Evolutionary conservation across 371 early-diverging fungal species (phyloP), one percentile per base, ranked within the genome.

Genomic region (Mortierella sp.): DNA sequence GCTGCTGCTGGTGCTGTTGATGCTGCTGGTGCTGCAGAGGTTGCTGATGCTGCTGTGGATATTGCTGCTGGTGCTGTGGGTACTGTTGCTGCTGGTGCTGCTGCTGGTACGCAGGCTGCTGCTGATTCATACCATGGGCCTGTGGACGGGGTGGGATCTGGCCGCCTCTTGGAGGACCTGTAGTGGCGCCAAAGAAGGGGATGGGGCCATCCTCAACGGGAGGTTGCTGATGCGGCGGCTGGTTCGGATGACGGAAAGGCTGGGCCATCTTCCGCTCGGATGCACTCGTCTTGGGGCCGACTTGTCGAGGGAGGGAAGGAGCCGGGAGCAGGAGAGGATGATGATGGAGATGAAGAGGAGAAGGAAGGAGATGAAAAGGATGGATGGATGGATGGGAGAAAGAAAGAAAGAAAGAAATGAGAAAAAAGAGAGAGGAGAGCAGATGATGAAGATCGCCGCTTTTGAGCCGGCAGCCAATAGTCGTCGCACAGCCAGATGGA

Each of bases 21-120:
- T 72, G 72, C 25, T 68, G 70, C 9, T 74, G 47, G 25, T 47
- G 58, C 43, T n/a, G 62, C 19, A n/a, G n/a, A n/a, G n/a, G n/a
- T n/a, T n/a, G n/a, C n/a, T n/a, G n/a, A n/a, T 66, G 52, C 23
- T 66, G 65, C 7, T 66, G 45, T 1, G 26, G 70, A 15, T 65
- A 62, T 21, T 67, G 43, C 19, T 69, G 58, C 15, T 68, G 61
- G 43, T 64, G 65, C 37, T 63, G 45, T 37, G 63, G 61, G 43
- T 64, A 61, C 37, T 63, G 45, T 37, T 58, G 37, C 37, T 37
- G 37, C 9, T 37, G 37, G 9, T 37, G 4, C 43, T 56, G 46
- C 9, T 71, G 37, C 1, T 37, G 66, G 7, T 51, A 46, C 28
- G 57, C 64, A n/a, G 60, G 48, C 55, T 56, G 62, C 46, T 69